Conservation (phyloP, 768 basidiomycete species). For the Lentinula sp. region DNA sequence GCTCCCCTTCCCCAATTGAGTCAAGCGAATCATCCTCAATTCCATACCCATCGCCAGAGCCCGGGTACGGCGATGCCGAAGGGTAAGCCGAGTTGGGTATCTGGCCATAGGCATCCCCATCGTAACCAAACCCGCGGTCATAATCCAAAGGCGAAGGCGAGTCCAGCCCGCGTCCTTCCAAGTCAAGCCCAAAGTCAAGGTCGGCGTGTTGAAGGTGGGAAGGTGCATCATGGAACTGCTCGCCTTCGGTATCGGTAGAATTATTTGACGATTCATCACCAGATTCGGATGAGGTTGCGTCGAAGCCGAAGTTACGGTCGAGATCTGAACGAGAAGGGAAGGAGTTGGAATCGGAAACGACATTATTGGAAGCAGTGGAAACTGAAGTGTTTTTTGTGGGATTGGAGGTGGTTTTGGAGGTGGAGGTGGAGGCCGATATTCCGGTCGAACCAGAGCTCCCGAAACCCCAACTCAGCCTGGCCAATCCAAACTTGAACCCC, state of each 20-base stretch:
- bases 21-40: constrained; percentile 14
- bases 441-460: constrained; percentile 20
- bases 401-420: background rate
- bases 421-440: constrained; percentile 7
- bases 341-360: constrained; percentile 7
- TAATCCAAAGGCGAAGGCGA: constrained; percentile 4
- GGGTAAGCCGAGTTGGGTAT: constrained; percentile 1
- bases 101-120: constrained; percentile 15
- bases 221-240: background rate
- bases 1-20: constrained; percentile 25
- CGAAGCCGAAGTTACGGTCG: constrained; percentile 37
- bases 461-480: constrained; percentile 33
- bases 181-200: background rate
- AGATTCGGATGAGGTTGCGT: background rate
- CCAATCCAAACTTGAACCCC: constrained; percentile 36
- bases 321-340: constrained; percentile 38
- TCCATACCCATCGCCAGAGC: constrained; percentile 11
- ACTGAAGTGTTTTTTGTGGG: background rate
- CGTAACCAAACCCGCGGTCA: constrained; percentile 21
- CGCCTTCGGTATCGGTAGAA: constrained; percentile 1
- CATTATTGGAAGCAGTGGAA: background rate
- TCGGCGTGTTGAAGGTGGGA: background rate
- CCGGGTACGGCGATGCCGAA: background rate
- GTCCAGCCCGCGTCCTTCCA: background rate
- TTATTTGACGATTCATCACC: background rate